Evolutionary conservation across 2,329 filamentous ascomycete genomes (phyloP), one percentile per base, ranked within the genome.

Genomic region (Phialocephala sp.): DNA sequence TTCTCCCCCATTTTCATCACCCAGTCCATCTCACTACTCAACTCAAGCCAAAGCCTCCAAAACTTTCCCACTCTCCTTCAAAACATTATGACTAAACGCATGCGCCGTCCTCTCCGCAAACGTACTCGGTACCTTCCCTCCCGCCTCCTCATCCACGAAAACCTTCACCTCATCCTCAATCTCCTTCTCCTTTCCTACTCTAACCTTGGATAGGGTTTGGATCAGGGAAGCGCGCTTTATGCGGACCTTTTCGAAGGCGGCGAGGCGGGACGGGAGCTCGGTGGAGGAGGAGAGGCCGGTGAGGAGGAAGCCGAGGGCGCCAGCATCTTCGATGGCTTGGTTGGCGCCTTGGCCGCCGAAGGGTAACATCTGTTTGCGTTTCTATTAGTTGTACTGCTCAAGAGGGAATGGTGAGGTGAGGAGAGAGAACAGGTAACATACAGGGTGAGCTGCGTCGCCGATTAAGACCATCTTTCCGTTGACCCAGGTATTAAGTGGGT

Each of bases 101-200:
- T 54, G 50, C 11, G 50, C 50, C 50, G 50, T 54, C 50, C 50
- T 54, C 50, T 54, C 50, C 11, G 50, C 50, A 54, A 54, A 54
- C 24, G 50, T 32, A 15, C 50, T 35, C 11, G 50, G 50, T 1
- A 32, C 50, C 50, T 54, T 54, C 22, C 14, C 6, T 18, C 14
- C 50, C 3, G 50, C 6, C 24, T 54, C 37, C 37, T 41, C 37
- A 41, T 41, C 50, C 8, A 18, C 50, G 15, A 32, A 54, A 14
- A 14, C 15, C 14, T 35, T 54, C 3, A 54, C 27, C 14, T 54
- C 50, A 8, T 35, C 50, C 22, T 27, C 50, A n/a, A 54, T 35
- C 27, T 54, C 50, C 24, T 27, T 35, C 50, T 54, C 50, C 27
- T 54, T 54, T 12, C 50, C 50, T 18, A 54, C 50, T 18, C 50